A percentile compares a stretch with the other conserved stretches of the same genome.
Evolutionary conservation across 164 flowering plant species (phyloP).

Genomic region (Echeveria elegans): DNA sequence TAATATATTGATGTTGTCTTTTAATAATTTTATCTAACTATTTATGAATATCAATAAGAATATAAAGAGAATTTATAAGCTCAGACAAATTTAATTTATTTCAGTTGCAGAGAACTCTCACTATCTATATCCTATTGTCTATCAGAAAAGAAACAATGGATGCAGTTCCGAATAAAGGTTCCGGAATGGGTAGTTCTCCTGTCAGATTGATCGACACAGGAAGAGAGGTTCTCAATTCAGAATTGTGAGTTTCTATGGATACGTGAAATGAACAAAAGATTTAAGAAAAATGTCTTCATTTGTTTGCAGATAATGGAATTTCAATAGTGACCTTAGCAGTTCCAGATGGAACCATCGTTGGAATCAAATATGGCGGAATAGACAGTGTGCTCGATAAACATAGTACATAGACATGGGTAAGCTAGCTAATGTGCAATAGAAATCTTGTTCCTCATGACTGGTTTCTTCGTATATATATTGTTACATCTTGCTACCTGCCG

Average conservation of each 20-base stretch:
- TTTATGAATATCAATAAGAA: too few species aligned
- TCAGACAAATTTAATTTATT: too few species aligned
- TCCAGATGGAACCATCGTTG: constrained; percentile 34
- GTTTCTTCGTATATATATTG: too few species aligned
- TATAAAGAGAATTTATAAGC: too few species aligned
- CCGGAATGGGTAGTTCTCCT: neutral
- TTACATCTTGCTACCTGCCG: too few species aligned
- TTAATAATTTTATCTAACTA: too few species aligned
- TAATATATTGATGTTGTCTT: too few species aligned
- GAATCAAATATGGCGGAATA: constrained; percentile 26
- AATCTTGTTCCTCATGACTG: too few species aligned
- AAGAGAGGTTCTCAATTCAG: neutral
- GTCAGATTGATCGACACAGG: neutral
- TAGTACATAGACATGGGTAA: constrained; percentile 35
- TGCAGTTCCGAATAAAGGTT: neutral
- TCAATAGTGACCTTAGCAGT: constrained; percentile 29
- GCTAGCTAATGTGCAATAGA: too few species aligned
- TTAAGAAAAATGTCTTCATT: neutral
- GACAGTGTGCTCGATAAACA: constrained; percentile 24
- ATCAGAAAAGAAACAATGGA: neutral
- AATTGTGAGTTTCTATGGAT: neutral
- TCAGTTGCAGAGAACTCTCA: too few species aligned
- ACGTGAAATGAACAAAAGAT: neutral
- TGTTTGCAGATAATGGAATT: constrained; percentile 33
- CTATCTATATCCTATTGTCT: too few species aligned